Evolutionary conservation across 768 basidiomycete genomes (phyloP).

Genomic region (Phylloporus scabripes): DNA sequence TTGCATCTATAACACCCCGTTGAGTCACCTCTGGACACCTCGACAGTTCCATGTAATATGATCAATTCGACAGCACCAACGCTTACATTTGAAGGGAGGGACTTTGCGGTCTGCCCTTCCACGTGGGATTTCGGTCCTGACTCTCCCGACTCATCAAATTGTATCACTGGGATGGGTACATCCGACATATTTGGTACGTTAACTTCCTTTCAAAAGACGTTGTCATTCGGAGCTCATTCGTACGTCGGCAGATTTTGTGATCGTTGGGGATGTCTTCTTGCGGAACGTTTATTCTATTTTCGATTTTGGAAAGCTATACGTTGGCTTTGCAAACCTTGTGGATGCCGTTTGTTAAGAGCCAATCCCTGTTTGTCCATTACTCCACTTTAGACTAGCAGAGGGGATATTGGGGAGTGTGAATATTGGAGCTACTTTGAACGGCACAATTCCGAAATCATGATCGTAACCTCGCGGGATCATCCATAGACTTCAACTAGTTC

Average conservation of each 20-base stretch:
- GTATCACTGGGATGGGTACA: conserved; percentile 28
- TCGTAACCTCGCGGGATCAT: too few species aligned
- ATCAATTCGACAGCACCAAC: conserved; percentile 18
- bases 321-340: conserved; percentile 33
- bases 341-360: background rate
- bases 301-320: conserved; percentile 26
- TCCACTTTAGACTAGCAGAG: background rate
- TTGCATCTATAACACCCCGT: background rate
- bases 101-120: conserved; percentile 28
- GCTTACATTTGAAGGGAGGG: conserved; percentile 32
- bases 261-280: conserved; percentile 28
- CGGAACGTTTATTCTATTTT: conserved; percentile 22
- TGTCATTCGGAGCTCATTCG: background rate
- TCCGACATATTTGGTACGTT: conserved; percentile 5
- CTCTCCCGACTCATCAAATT: conserved; percentile 14
- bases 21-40: background rate
- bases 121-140: conserved; percentile 38
- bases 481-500: background rate
- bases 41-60: conserved; percentile 14
- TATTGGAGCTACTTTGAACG: background rate
- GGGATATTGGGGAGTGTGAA: background rate
- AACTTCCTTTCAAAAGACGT: background rate
- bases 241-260: conserved; percentile 12
- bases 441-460: too few species aligned
- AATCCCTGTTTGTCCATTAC: background rate